A percentile compares a stretch with the other conserved stretches of the same genome.
Evolutionary conservation across 495 filamentous ascomycete genomes (phyloP).

Genomic region (Sordaria brevicollis): DNA sequence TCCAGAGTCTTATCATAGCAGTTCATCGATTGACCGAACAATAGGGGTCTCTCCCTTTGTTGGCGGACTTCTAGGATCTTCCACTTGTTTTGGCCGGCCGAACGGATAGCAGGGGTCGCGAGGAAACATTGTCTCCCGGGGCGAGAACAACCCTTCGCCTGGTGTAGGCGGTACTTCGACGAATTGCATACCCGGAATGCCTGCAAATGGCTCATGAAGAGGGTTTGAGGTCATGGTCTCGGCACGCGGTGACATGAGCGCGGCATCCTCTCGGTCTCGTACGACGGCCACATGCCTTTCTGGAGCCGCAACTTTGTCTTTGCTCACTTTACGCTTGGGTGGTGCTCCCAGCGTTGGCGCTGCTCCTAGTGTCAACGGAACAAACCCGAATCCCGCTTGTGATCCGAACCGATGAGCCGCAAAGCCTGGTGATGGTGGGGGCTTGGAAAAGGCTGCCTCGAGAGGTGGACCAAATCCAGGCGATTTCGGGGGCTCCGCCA

Average conservation of each 20-base stretch:
- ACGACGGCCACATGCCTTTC: slow-evolving; percentile 21
- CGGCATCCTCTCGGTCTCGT: slow-evolving; percentile 25
- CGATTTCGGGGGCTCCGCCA: slow-evolving; percentile 7
- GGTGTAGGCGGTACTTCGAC: slow-evolving; percentile 38
- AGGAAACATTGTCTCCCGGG: slow-evolving; percentile 38
- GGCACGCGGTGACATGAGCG: slow-evolving; percentile 40
- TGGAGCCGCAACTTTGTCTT: slow-evolving; percentile 8
- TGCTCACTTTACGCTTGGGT: slow-evolving; percentile 3
- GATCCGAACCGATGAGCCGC: slow-evolving; percentile 24
- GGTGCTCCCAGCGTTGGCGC: slow-evolving; percentile 7
- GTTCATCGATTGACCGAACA: slow-evolving; percentile 51
- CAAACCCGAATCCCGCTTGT: slow-evolving; percentile 22
- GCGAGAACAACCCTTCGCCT: slow-evolving; percentile 37
- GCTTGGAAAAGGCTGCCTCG: slow-evolving; percentile 16
- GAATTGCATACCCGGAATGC: slow-evolving; percentile 31
- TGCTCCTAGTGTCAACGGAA: slow-evolving; percentile 16
- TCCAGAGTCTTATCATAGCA: slow-evolving; percentile 27
- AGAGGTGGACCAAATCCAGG: slow-evolving; percentile 9
- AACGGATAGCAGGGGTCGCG: slow-evolving; percentile 39
- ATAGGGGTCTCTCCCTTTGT: slow-evolving; percentile 57
- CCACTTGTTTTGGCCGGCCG: slow-evolving; percentile 29
- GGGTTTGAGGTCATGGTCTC: slow-evolving; percentile 47
- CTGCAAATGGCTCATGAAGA: slow-evolving; percentile 28
- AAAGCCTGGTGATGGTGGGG: slow-evolving; percentile 32
- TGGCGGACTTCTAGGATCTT: slow-evolving; percentile 56